These are phyloP conservation scores for Clonostachys solani DNA, from an alignment of 2,329 filamentous ascomycete genomes.

Conservation along the genomic window DNA sequence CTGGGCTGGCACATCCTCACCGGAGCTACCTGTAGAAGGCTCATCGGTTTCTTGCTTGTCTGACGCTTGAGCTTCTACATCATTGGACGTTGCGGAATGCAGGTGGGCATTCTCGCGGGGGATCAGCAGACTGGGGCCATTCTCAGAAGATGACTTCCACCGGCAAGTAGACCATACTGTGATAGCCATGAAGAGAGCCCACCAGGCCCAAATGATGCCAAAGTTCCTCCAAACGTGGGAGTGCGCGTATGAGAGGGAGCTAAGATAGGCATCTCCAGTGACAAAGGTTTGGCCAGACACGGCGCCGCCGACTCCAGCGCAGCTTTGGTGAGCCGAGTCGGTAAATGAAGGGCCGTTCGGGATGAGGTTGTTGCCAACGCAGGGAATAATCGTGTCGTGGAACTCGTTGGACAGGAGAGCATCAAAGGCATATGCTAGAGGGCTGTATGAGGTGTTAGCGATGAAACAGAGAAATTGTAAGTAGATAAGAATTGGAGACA, in stretches of 20 bases:
- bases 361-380: conserved; percentile 43
- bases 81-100: conserved; percentile 20
- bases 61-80: conserved; percentile 42
- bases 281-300: conserved; percentile 39
- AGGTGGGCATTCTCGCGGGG: conserved; percentile 53
- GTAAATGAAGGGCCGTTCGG: conserved; percentile 44
- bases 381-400: conserved; percentile 47
- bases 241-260: conserved; percentile 47
- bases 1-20: conserved; percentile 1
- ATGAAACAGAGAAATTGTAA: too few relatives aligned
- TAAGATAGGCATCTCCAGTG: conserved; percentile 54
- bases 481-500: too few relatives aligned
- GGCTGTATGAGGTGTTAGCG: conserved; percentile 38
- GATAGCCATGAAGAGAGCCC: conserved; percentile 51
- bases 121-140: conserved; percentile 52
- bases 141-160: conserved; percentile 50
- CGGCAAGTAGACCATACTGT: conserved; percentile 53
- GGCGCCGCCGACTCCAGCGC: conserved; percentile 55
- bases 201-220: conserved; percentile 60
- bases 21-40: not conserved
- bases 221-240: conserved; percentile 55
- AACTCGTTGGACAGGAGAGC: conserved; percentile 69
- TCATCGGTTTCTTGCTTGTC: conserved; percentile 10
- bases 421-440: conserved; percentile 67
- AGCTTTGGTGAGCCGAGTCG: conserved; percentile 39